Evolutionary conservation across 2,329 filamentous ascomycete species (phyloP).

Genomic region (Colletotrichum noveboracense): DNA sequence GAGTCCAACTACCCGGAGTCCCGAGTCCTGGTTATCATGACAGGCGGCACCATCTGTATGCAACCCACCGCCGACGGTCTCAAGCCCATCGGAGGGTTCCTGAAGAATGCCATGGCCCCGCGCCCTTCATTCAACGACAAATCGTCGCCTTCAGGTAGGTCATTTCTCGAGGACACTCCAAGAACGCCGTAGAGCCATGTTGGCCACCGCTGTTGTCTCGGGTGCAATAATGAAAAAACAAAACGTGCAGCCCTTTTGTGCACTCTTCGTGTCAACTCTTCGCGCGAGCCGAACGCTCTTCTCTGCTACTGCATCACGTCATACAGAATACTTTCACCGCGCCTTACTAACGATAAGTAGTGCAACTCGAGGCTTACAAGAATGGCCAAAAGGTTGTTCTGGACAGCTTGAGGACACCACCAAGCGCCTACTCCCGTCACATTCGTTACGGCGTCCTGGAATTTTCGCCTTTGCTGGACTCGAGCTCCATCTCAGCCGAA

Average conservation of each 20-base stretch:
- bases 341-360: constrained; percentile 30
- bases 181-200: background rate
- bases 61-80: constrained; percentile 80
- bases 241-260: background rate
- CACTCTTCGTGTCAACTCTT: background rate
- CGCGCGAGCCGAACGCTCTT: background rate
- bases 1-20: constrained; percentile 66
- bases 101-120: constrained; percentile 82
- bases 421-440: constrained; percentile 79
- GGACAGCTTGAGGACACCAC: constrained; percentile 77
- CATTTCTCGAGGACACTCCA: background rate
- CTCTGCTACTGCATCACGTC: background rate
- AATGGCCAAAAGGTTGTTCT: constrained; percentile 57
- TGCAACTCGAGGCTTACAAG: constrained; percentile 56
- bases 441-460: constrained; percentile 86
- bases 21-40: constrained; percentile 88
- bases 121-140: constrained; percentile 86
- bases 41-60: constrained; percentile 92
- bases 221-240: background rate
- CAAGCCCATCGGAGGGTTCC: constrained; percentile 79
- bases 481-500: constrained; percentile 84
- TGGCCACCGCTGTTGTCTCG: background rate
- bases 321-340: background rate
- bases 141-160: constrained; percentile 54
- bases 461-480: constrained; percentile 85